These are phyloP conservation scores for Simmondsia chinensis DNA, from an alignment of 148 eudicot genomes.

Conservation along the genomic window DNA sequence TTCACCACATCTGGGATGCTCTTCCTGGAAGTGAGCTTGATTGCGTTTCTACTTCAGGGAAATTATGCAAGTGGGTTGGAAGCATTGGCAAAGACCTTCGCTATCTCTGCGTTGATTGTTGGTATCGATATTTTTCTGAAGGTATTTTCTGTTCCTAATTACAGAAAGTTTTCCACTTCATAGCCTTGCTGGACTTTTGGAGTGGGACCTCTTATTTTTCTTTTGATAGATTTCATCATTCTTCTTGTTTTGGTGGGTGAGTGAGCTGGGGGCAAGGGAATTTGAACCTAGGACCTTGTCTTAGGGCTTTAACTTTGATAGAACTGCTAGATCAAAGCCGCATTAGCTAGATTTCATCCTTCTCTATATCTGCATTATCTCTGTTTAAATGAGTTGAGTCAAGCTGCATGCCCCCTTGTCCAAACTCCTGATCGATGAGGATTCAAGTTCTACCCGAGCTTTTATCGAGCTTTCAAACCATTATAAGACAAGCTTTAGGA, in stretches of 20 bases:
- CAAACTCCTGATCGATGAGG: too few species aligned
- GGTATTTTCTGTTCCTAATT: conserved; percentile 26
- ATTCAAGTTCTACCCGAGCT: too few species aligned
- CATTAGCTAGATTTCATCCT: too few species aligned
- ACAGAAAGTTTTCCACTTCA: neutral
- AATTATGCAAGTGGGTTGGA: conserved; percentile 62
- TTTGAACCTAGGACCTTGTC: too few species aligned
- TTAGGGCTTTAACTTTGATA: too few species aligned
- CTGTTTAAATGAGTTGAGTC: too few species aligned
- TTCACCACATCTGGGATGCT: conserved; percentile 68
- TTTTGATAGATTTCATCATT: neutral
- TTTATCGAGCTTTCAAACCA: too few species aligned
- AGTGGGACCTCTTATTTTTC: neutral
- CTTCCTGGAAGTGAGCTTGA: conserved; percentile 84
- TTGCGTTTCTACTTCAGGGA: conserved; percentile 88
- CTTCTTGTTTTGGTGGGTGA: neutral
- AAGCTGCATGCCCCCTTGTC: too few species aligned
- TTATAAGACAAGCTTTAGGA: too few species aligned
- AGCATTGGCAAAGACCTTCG: conserved; percentile 68
- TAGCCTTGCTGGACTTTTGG: neutral
- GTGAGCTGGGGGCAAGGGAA: too few species aligned
- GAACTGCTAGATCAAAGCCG: too few species aligned
- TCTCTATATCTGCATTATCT: too few species aligned
- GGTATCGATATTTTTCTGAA: conserved; percentile 65
- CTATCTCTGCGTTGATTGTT: conserved; percentile 58